phyloP scores from a whole-genome alignment of 352 stramenopile species.

The Phytophthora tubulina region DNA sequence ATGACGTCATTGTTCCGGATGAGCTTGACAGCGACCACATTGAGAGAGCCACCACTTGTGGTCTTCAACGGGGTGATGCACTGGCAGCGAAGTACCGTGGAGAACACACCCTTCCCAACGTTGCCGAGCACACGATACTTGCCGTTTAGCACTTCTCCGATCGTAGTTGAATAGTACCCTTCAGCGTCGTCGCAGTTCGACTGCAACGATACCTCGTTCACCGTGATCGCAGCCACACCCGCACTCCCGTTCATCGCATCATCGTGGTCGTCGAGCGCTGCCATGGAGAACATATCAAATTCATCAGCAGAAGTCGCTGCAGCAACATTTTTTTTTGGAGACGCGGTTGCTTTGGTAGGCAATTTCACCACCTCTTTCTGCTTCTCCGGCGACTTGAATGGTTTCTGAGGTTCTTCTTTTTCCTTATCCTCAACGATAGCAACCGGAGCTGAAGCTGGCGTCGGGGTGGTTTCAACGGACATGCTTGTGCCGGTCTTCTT shows the following conservation, averaged over 20 bases:
- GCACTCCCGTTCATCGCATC: constrained; percentile 43
- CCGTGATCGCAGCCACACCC: constrained; percentile 45
- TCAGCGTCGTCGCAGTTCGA: constrained; percentile 97
- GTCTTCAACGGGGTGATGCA: constrained; percentile 52
- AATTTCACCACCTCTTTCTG: constrained; percentile 14
- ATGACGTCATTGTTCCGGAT: constrained; percentile 99
- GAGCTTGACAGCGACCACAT: constrained; percentile 87
- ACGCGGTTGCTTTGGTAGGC: constrained; percentile 7
- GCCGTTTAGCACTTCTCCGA: constrained; percentile 94
- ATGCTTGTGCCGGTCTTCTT: constrained; percentile 47
- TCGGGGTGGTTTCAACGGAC: constrained; percentile 11
- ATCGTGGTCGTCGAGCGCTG: constrained; percentile 71
- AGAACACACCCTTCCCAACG: constrained; percentile 98
- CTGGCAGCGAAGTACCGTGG: constrained; percentile 96
- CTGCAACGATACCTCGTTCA: constrained; percentile 58
- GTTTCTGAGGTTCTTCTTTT: not conserved
- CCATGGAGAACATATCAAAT: constrained; percentile 91
- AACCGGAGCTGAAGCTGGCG: constrained; percentile 1
- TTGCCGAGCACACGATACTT: constrained; percentile 95
- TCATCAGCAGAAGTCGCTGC: constrained; percentile 53
- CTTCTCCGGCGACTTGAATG: not conserved
- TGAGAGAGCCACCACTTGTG: constrained; percentile 9
- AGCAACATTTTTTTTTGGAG: constrained; percentile 23
- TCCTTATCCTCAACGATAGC: not conserved
- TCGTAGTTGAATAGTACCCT: constrained; percentile 97